phyloP scores from a whole-genome alignment of 1,139 yeast species.

The Suhomyces chickasaworum region DNA sequence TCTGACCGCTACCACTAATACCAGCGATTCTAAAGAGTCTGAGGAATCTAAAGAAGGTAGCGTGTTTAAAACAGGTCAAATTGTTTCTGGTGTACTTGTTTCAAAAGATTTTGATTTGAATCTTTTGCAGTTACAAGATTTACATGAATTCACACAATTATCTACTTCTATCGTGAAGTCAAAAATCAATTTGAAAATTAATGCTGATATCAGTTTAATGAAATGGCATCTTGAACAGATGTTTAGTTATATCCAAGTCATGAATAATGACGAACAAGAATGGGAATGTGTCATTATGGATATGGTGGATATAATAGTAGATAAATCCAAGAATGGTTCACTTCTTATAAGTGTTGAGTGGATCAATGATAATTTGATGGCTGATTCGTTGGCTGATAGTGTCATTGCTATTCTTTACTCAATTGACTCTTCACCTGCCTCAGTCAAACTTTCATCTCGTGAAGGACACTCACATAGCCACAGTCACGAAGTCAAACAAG shows the following conservation, averaged over 20 bases:
- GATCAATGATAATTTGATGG: constrained; percentile 81
- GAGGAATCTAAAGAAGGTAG: constrained; percentile 9
- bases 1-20: background rate
- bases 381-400: constrained; percentile 93
- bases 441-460: constrained; percentile 79
- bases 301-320: constrained; percentile 49
- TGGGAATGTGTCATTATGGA: constrained; percentile 55
- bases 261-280: constrained; percentile 61
- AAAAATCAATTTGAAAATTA: constrained; percentile 72
- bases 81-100: constrained; percentile 84
- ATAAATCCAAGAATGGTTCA: constrained; percentile 36
- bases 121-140: constrained; percentile 78
- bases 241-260: constrained; percentile 82
- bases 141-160: constrained; percentile 84
- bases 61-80: constrained; percentile 36
- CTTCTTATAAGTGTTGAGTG: constrained; percentile 72
- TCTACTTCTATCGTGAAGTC: constrained; percentile 86
- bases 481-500: constrained; percentile 14
- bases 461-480: constrained; percentile 42
- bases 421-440: constrained; percentile 93
- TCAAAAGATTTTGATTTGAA: constrained; percentile 89
- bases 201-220: constrained; percentile 78
- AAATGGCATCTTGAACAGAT: constrained; percentile 91
- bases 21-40: no score
- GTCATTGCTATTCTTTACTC: constrained; percentile 86